Base-by-base conservation (phyloP, 148 eudicot species). In the Vaccinium macrocarpon region DNA sequence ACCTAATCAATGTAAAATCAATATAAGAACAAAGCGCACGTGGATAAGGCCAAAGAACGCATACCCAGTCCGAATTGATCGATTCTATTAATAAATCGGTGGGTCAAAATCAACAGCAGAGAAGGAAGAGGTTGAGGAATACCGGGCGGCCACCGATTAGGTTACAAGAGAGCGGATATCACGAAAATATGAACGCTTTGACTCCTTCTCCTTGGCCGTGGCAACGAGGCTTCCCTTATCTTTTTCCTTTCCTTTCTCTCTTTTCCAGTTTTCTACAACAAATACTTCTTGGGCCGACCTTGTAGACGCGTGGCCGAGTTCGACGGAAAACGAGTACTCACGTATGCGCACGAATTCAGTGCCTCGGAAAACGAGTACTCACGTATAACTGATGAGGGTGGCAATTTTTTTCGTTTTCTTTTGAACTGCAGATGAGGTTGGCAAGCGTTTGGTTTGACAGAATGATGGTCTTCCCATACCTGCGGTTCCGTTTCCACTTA, bases 141-240 rank as follows among this genome's bases (percentile, higher is more conserved):
- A 38, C 76, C 46, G 6, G 53, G 59, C n/a, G 72, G 59, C n/a
- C 15, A 15, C 51, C 53, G 75, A 64, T 23, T n/a, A 15, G 83
- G 75, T 66, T 50, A 27, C 21, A 81, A 53, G 76, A 81, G 83
- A 81, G 16, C 57, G 70, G 83, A 55, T 7, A 64, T 25, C 1
- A 57, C 80, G n/a, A 76, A 14, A 32, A 61, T 78, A 12, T 14
- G 68, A 46, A 48, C 4, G 35, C 29, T n/a, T n/a, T 49, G 16
- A 18, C 83, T 59, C 23, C 59, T 68, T 62, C 83, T 81, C 83
- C 76, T 81, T 68, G 48, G 9, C 35, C 83, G 23, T 9, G 48
- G 76, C 76, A 62, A 81, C n/a, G 83, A 48, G 83, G 59, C 3
- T 64, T 66, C 14, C 32, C 18, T 46, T n/a, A 2, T 8, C 21